These are phyloP conservation scores for Ramaria sp. DNA, from an alignment of 768 basidiomycete species.

Conservation along the genomic window DNA sequence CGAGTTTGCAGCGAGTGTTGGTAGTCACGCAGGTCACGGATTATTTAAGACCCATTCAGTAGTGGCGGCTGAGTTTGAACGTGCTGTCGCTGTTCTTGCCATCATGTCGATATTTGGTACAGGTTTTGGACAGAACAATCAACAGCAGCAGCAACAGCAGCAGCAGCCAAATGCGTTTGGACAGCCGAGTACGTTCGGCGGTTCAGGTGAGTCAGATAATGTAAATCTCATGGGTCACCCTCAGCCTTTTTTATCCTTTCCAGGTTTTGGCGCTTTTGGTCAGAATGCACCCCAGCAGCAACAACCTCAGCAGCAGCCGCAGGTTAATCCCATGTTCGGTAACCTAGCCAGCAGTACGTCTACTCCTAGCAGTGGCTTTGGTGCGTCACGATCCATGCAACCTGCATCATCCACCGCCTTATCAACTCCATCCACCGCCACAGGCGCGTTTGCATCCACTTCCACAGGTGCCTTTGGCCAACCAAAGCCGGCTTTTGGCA, in stretches of 20 bases:
- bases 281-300: slow-evolving; percentile 26
- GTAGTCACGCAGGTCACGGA: too few relatives aligned
- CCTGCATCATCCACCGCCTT: slow-evolving; percentile 11
- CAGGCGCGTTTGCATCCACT: slow-evolving; percentile 33
- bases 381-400: slow-evolving; percentile 23
- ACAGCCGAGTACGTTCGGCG: slow-evolving; percentile 50
- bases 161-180: slow-evolving; percentile 51
- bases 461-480: slow-evolving; percentile 44
- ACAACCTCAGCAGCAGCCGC: slow-evolving; percentile 46
- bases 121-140: slow-evolving; percentile 20
- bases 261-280: slow-evolving; percentile 41
- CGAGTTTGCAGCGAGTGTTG: too few relatives aligned
- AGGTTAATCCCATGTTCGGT: slow-evolving; percentile 79
- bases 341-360: slow-evolving; percentile 1
- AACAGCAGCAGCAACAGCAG: slow-evolving; percentile 49
- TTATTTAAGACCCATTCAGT: too few relatives aligned
- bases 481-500: slow-evolving; percentile 67
- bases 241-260: neutral
- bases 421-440: slow-evolving; percentile 5
- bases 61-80: neutral
- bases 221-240: neutral
- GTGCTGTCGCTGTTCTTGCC: neutral
- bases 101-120: slow-evolving; percentile 20
- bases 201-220: slow-evolving; percentile 1
- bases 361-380: slow-evolving; percentile 25